phyloP scores from a whole-genome alignment of 345 rosid genomes.

The Euphorbia pulcherrima region DNA sequence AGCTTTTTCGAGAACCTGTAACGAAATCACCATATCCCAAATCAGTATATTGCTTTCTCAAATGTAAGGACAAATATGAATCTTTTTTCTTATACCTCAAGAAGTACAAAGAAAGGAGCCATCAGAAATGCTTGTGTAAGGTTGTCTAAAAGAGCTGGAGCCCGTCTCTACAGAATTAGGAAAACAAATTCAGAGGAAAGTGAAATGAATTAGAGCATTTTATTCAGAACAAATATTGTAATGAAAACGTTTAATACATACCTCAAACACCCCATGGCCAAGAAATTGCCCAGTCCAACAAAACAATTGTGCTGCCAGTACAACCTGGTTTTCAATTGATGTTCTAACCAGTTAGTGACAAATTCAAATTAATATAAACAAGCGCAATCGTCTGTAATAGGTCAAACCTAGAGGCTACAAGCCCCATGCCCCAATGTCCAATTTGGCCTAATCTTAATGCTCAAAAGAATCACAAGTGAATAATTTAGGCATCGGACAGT shows the following conservation, averaged over 20 bases:
- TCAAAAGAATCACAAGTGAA: not conserved
- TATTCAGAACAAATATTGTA: not conserved
- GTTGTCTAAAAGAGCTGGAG: slow-evolving; percentile 82
- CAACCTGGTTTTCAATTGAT: slow-evolving; percentile 46
- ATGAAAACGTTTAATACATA: slow-evolving; percentile 10
- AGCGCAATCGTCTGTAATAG: not conserved
- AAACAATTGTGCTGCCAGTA: slow-evolving; percentile 55
- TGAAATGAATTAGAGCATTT: not conserved
- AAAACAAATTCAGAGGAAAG: not conserved
- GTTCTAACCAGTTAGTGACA: not conserved
- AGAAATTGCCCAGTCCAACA: slow-evolving; percentile 81
- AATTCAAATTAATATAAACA: not conserved
- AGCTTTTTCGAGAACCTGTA: slow-evolving; percentile 26
- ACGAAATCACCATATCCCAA: not conserved
- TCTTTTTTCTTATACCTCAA: slow-evolving; percentile 47
- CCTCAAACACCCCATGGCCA: slow-evolving; percentile 93
- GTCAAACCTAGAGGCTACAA: not conserved
- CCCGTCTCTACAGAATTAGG: slow-evolving; percentile 52
- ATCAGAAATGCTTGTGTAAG: slow-evolving; percentile 68
- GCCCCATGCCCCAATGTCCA: not conserved
- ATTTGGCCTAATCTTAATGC: not conserved
- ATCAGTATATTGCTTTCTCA: not conserved
- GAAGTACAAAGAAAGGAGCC: slow-evolving; percentile 93
- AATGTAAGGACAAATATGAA: not conserved
- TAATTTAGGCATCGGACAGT: too few relatives aligned